phyloP scores from a whole-genome alignment of 2,329 filamentous ascomycete genomes.

The Colletotrichum sp. region DNA sequence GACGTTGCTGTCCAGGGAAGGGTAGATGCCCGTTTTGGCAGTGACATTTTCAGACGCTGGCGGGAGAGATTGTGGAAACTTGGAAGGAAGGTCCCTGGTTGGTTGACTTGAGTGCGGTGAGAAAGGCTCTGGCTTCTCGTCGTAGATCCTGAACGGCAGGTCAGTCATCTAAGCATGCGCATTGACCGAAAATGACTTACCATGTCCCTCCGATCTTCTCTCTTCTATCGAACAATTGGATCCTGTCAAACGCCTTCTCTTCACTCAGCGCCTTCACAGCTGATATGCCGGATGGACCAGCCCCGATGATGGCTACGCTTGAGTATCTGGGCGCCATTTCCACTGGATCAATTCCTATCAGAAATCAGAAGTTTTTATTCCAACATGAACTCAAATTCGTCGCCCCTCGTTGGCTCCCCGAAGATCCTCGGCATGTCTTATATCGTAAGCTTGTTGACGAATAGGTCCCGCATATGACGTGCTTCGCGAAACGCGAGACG shows the following conservation, averaged over 20 bases:
- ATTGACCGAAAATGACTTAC: slow-evolving; percentile 34
- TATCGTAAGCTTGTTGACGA: not conserved
- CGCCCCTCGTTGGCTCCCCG: not conserved
- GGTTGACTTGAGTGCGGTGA: slow-evolving; percentile 44
- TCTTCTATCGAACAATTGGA: slow-evolving; percentile 63
- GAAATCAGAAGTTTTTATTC: no score
- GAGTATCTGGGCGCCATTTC: slow-evolving; percentile 2
- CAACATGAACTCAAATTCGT: not conserved
- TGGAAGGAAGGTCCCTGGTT: slow-evolving; percentile 44
- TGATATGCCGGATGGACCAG: slow-evolving; percentile 64
- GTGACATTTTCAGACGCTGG: slow-evolving; percentile 36
- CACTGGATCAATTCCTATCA: not conserved
- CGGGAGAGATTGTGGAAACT: slow-evolving; percentile 43
- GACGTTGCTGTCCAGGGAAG: slow-evolving; percentile 64
- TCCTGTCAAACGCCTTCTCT: slow-evolving; percentile 59
- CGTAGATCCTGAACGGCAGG: slow-evolving; percentile 51
- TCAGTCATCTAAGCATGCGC: slow-evolving; percentile 41
- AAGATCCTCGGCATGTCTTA: not conserved
- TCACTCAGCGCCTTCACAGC: slow-evolving; percentile 61
- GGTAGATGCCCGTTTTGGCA: slow-evolving; percentile 36
- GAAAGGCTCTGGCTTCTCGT: slow-evolving; percentile 42
- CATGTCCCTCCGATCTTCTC: slow-evolving; percentile 61
- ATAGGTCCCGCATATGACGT: not conserved
- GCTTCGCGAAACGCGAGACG: not conserved
- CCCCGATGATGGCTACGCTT: slow-evolving; percentile 59